Conservation (phyloP, 768 basidiomycete genomes). For the Lentinus brumalis region DNA sequence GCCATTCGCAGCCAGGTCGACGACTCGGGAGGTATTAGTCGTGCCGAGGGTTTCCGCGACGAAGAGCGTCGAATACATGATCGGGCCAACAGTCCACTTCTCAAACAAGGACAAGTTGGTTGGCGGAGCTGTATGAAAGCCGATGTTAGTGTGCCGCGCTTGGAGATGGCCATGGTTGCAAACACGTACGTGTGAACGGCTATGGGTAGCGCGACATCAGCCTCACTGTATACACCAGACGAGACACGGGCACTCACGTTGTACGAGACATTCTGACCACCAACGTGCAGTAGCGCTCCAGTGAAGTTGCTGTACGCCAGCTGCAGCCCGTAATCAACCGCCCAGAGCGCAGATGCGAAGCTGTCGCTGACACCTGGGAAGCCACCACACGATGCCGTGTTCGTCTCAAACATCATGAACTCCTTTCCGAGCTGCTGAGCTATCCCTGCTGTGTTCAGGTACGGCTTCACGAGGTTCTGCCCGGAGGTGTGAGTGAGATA, state of each 20-base stretch:
- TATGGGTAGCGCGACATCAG: constrained; percentile 8
- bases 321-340: constrained; percentile 52
- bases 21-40: constrained; percentile 61
- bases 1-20: constrained; percentile 60
- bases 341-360: constrained; percentile 57
- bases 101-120: constrained; percentile 57
- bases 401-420: constrained; percentile 60
- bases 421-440: constrained; percentile 44
- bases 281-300: constrained; percentile 50
- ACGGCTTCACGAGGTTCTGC: constrained; percentile 49
- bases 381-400: constrained; percentile 53
- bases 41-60: constrained; percentile 73
- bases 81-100: constrained; percentile 73
- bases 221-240: background rate
- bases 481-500: constrained; percentile 66
- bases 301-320: constrained; percentile 52
- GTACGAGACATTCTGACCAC: constrained; percentile 66
- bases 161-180: background rate
- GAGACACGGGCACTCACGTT: constrained; percentile 46
- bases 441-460: constrained; percentile 48
- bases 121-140: constrained; percentile 46
- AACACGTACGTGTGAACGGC: constrained; percentile 42
- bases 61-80: constrained; percentile 74
- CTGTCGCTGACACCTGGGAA: constrained; percentile 57
- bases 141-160: background rate